Evolutionary conservation across 208 protist genomes (phyloP), one percentile per base, ranked within the genome.

Genomic region (Acanthamoeba lenticulata): DNA sequence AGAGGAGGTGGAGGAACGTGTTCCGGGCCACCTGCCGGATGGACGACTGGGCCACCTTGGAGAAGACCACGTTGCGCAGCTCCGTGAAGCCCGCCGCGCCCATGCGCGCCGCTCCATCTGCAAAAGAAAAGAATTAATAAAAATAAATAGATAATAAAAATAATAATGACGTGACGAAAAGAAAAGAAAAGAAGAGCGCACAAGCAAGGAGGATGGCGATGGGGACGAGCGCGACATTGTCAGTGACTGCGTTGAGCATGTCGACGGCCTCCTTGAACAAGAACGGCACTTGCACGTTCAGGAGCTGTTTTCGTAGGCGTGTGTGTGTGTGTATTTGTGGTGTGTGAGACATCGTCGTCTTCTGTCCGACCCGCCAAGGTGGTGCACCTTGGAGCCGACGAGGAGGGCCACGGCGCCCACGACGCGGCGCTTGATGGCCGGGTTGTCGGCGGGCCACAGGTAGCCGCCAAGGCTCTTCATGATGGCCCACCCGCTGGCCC

Each of bases 211-310:
- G 42, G 24, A 94, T 29, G 24, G 83, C 93, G 4, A 94, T 88
- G 17, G 92, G 94, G 17, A 94, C 72, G 29, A 69, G 72, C 0
- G 85, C 47, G 1, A 85, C 32, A 27, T 42, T 67, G 1, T 69
- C 72, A 24, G 40, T 24, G 1, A 24, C 40, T 38, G 62, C 88
- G 36, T 32, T 74, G 11, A 97, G 86, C 4, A 40, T 27, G 94
- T 97, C 96, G 29, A 97, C 69, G 42, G 96, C 94, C 38, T 89
- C 34, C 77, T 97, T 97, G 94, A 97, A 97, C 62, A 97, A 55
- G 45, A 97, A 94, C n/a, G 97, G 97, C 34, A 97, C 93, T n/a
- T 94, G 52, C 13, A 96, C 62, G n/a, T 92, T 95, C 13, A 95
- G 38, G 13, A 95, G 13, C 44, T 95, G n/a, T 24, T 40, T 6